Percentiles rank a stretch among this genome's conserved stretches.
These are phyloP conservation scores for Cladophialophora yegresii DNA, from an alignment of 2,329 filamentous ascomycete species.

Conservation along the genomic window DNA sequence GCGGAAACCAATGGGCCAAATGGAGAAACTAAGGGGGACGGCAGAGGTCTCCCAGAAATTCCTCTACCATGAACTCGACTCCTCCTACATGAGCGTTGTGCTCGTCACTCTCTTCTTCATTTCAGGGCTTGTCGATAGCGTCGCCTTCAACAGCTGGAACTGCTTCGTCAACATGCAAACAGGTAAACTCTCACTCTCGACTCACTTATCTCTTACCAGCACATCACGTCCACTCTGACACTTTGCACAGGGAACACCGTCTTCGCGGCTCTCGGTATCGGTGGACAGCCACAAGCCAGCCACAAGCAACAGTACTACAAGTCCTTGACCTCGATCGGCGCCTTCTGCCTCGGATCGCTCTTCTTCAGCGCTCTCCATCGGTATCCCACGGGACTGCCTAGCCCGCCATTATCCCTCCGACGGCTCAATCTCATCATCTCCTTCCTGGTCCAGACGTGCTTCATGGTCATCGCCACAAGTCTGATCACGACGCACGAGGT, in stretches of 20 bases:
- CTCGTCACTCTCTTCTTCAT: constrained; percentile 45
- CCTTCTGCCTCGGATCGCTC: constrained; percentile 45
- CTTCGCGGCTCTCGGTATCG: constrained; percentile 48
- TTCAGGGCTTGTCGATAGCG: constrained; percentile 50
- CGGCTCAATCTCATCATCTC: constrained; percentile 45
- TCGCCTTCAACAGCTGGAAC: constrained; percentile 51
- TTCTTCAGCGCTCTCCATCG: constrained; percentile 45
- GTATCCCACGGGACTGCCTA: constrained; percentile 39
- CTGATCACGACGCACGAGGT: constrained; percentile 43
- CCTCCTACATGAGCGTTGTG: constrained; percentile 30
- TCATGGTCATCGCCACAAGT: constrained; percentile 42
- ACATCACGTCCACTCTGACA: not conserved
- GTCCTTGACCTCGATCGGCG: constrained; percentile 45
- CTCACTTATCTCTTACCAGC: constrained; percentile 1
- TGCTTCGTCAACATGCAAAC: constrained; percentile 54
- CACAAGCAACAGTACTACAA: constrained; percentile 48
- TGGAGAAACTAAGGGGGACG: constrained; percentile 14
- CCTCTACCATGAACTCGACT: constrained; percentile 31
- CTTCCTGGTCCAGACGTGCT: constrained; percentile 44
- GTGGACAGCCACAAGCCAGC: constrained; percentile 43
- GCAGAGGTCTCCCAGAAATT: constrained; percentile 19
- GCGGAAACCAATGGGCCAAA: constrained; percentile 7
- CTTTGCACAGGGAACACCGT: constrained; percentile 45
- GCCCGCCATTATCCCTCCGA: constrained; percentile 40
- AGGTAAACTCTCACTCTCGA: constrained; percentile 39